Evolutionary conservation across 768 basidiomycete genomes (phyloP).

Genomic region (Collybiopsis luxurians): DNA sequence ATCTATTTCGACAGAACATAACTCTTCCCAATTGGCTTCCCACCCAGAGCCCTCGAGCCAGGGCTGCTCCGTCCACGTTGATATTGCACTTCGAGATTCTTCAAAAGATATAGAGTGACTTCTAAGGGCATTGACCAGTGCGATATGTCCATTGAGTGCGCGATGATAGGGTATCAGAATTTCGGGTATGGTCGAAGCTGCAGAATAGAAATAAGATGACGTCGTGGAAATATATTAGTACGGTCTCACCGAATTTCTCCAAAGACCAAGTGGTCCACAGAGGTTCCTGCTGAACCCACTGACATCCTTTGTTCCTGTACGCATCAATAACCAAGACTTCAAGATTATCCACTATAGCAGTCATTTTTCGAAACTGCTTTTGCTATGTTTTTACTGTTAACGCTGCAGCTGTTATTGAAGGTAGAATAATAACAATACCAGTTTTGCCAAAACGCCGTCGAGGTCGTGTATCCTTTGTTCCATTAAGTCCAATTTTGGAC

Average conservation of each 20-base stretch:
- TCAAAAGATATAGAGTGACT: constrained; percentile 71
- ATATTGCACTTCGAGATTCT: constrained; percentile 57
- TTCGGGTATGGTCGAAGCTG: constrained; percentile 55
- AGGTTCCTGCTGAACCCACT: constrained; percentile 69
- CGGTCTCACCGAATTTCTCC: constrained; percentile 65
- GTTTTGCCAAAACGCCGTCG: constrained; percentile 55
- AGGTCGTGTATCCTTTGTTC: constrained; percentile 61
- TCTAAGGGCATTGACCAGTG: constrained; percentile 56
- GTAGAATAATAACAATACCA: constrained; percentile 47
- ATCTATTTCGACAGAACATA: constrained; percentile 75
- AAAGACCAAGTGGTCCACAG: constrained; percentile 84
- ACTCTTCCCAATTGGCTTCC: constrained; percentile 73
- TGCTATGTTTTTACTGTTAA: constrained; percentile 36
- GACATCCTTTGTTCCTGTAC: constrained; percentile 65
- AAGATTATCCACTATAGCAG: constrained; percentile 56
- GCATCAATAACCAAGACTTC: constrained; percentile 68
- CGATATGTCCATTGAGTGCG: constrained; percentile 53
- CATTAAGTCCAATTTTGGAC: constrained; percentile 66
- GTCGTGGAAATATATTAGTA: neutral
- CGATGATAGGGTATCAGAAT: constrained; percentile 67
- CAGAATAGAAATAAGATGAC: neutral
- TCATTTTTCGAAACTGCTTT: constrained; percentile 71
- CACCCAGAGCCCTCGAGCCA: constrained; percentile 67
- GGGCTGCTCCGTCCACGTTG: constrained; percentile 69
- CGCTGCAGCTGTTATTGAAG: neutral